Evolutionary conservation across 2,329 filamentous ascomycete species (phyloP), one percentile per base, ranked within the genome.

Genomic region (Chrysoporthe deuterocubensis): DNA sequence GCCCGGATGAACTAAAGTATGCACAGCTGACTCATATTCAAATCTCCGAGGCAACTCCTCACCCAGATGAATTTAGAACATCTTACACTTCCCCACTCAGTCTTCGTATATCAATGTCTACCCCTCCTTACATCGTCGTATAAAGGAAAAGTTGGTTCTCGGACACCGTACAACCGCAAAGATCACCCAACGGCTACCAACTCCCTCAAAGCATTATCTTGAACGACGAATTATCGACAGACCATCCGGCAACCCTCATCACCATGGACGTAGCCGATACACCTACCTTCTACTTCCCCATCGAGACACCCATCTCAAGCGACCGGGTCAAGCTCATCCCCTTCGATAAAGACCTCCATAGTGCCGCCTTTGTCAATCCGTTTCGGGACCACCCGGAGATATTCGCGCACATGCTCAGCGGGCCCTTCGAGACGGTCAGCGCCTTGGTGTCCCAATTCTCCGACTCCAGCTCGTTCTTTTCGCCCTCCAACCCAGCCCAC

Each of bases 221-320:
- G 26, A 26, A 26, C 26, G 26, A 26, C 26, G 26, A 26, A 34
- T 14, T 13, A 40, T 21, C 26, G 8, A 57, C 37, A 21, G 9
- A 40, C 34, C 6, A 21, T 11, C 50, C 4, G 34, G 14, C 26
- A 58, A 14, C 40, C 37, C 26, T 11, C 3, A 6, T 58, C 26
- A 60, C 57, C n/a, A 60, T 60, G 57, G 40, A 60, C 9, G 8
- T 16, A 43, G 13, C 16, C 9, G 40, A 42, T 2, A 8, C 18
- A 18, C 32, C 66, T 40, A 52, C 37, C 9, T 69, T 69, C 50
- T 50, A 54, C 37, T 67, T 67, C 8, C 62, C 62, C 32, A 46
- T 69, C 66, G 46, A 73, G 72, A 72, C 72, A 69, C 60, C 71
- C 70, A 65, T 65, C 56, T 57, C 69, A 34, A 70, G 72, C 18